Conservation (phyloP, 1,284 basidiomycete genomes). For the Ceratobasidium sp. region DNA sequence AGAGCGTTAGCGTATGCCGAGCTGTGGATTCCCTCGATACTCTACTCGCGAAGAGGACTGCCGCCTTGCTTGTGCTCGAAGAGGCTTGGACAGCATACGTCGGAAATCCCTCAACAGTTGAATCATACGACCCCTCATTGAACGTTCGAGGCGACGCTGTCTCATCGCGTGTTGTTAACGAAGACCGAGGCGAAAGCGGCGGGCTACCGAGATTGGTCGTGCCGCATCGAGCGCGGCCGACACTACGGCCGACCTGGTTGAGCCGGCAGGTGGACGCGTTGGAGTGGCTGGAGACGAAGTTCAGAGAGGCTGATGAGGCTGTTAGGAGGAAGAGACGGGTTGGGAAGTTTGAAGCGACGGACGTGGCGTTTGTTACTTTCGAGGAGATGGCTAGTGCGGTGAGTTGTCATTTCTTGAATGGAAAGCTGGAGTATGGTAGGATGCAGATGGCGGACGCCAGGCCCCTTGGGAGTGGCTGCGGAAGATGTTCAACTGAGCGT, state of each 20-base stretch:
- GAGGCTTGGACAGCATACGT: constrained; percentile 89
- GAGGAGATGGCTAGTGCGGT: constrained; percentile 93
- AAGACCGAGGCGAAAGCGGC: constrained; percentile 55
- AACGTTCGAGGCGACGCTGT: constrained; percentile 59
- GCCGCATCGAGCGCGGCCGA: constrained; percentile 79
- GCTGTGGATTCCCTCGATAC: constrained; percentile 82
- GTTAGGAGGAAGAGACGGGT: constrained; percentile 75
- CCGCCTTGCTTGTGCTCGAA: constrained; percentile 84
- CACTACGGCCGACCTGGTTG: constrained; percentile 75
- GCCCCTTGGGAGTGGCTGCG: too few relatives aligned
- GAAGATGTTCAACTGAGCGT: too few relatives aligned
- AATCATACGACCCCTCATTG: constrained; percentile 77
- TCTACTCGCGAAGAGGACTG: constrained; percentile 82
- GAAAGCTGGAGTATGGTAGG: not conserved
- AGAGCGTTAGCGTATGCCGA: constrained; percentile 90
- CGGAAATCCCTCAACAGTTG: constrained; percentile 89
- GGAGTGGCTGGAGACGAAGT: constrained; percentile 84
- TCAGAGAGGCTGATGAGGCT: constrained; percentile 82
- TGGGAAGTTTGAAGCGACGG: constrained; percentile 82
- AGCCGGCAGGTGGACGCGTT: constrained; percentile 83
- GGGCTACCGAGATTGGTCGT: constrained; percentile 68
- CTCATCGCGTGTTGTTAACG: constrained; percentile 68
- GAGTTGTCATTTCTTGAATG: constrained; percentile 55
- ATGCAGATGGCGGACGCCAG: constrained; percentile 3
- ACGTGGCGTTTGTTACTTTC: constrained; percentile 96